Percentiles rank a stretch among this genome's conserved stretches.
These are phyloP conservation scores for Amylostereum areolatum DNA, from an alignment of 1,284 basidiomycete genomes.

Conservation along the genomic window DNA sequence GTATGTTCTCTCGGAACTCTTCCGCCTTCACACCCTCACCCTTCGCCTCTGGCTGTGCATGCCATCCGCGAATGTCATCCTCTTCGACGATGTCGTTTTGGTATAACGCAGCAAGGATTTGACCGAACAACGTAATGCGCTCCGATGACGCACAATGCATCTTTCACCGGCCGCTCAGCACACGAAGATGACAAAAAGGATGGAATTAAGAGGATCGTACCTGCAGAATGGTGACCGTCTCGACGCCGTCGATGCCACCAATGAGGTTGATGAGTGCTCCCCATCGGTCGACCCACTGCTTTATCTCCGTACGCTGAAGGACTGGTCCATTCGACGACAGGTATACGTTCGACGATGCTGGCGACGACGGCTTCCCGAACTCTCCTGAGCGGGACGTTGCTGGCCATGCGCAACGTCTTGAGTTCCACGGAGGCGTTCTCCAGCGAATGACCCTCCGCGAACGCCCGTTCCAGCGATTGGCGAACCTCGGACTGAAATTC, in stretches of 20 bases:
- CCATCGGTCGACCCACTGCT: conserved; percentile 57
- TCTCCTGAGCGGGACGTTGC: conserved; percentile 74
- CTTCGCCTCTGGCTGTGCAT: conserved; percentile 42
- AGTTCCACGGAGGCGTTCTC: conserved; percentile 91
- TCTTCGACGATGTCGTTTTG: conserved; percentile 76
- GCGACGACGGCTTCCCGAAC: conserved; percentile 78
- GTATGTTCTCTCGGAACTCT: conserved; percentile 43
- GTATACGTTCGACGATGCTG: conserved; percentile 64
- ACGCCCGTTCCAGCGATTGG: conserved; percentile 83
- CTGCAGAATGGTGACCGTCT: conserved; percentile 68
- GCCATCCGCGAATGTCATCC: conserved; percentile 72
- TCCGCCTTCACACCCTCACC: conserved; percentile 40
- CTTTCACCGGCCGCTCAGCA: conserved; percentile 25
- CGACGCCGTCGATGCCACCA: conserved; percentile 69
- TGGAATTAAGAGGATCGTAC: conserved; percentile 28
- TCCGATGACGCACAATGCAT: conserved; percentile 57
- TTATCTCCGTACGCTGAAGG: conserved; percentile 59
- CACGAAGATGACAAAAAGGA: neutral
- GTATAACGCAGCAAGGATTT: conserved; percentile 69
- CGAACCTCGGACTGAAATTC: conserved; percentile 78
- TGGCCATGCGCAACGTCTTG: conserved; percentile 92
- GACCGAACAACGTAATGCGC: conserved; percentile 63
- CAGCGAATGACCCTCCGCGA: conserved; percentile 84
- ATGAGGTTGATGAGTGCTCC: conserved; percentile 67
- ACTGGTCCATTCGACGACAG: conserved; percentile 45